These are phyloP conservation scores for Suillus subaureus DNA, from an alignment of 768 basidiomycete species.

Conservation along the genomic window DNA sequence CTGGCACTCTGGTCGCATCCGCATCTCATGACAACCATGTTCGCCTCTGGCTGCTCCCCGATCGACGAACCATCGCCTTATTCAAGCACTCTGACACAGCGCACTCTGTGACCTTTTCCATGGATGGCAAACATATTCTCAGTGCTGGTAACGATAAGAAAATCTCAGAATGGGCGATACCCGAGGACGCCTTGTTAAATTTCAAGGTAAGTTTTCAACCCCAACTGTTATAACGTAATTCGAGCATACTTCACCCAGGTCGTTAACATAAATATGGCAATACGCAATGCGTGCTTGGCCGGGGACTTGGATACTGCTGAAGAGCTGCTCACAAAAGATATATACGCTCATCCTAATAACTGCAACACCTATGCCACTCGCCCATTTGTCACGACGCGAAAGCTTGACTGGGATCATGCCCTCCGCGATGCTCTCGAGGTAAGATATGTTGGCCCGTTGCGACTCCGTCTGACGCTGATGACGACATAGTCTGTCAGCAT, in stretches of 20 bases:
- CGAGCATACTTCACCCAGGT: neutral
- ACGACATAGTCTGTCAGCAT: neutral
- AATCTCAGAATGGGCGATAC: neutral
- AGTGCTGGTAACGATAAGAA: neutral
- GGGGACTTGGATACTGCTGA: neutral
- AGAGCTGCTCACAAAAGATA: neutral
- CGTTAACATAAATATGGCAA: rapidly evolving
- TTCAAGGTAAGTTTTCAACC: neutral
- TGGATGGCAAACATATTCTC: neutral
- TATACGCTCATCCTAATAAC: neutral
- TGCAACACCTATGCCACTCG: neutral
- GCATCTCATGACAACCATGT: neutral
- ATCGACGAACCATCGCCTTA: neutral
- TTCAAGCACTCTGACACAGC: neutral
- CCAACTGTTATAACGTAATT: neutral
- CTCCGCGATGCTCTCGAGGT: neutral
- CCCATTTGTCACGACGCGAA: neutral
- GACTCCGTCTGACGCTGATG: neutral
- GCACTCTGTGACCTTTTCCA: neutral
- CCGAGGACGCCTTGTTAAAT: neutral
- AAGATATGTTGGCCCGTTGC: neutral
- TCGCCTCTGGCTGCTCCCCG: neutral
- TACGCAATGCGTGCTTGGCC: neutral
- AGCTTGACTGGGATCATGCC: neutral
- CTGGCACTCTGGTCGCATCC: neutral